phyloP scores from a whole-genome alignment of 2,329 filamentous ascomycete genomes.

The Ophioceras dolichostomum region DNA sequence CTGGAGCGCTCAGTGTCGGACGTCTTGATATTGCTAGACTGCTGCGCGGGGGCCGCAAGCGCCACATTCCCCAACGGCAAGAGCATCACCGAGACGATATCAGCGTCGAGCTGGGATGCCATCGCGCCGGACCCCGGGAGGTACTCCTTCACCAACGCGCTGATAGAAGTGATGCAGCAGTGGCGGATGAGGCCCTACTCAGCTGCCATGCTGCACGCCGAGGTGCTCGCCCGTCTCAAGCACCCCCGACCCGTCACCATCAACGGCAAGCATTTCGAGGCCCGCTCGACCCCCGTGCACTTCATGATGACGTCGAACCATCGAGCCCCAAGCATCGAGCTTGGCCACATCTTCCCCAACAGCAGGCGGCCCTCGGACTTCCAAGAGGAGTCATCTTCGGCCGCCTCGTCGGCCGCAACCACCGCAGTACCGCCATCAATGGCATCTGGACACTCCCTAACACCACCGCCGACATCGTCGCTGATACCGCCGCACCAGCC shows the following conservation, averaged over 20 bases:
- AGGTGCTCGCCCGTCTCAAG: constrained; percentile 46
- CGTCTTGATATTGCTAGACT: constrained; percentile 45
- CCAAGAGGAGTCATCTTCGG: constrained; percentile 14
- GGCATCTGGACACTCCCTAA: no score
- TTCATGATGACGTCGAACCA: constrained; percentile 53
- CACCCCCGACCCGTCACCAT: constrained; percentile 44
- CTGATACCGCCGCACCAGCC: constrained; percentile 5
- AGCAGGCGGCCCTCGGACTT: constrained; percentile 23
- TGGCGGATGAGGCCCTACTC: constrained; percentile 43
- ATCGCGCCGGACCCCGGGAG: constrained; percentile 46
- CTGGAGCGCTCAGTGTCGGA: constrained; percentile 45
- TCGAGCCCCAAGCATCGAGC: constrained; percentile 44
- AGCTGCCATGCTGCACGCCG: constrained; percentile 48
- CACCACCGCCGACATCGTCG: neutral
- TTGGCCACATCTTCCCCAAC: constrained; percentile 26
- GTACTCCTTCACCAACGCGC: constrained; percentile 45
- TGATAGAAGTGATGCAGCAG: constrained; percentile 46
- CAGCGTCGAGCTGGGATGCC: constrained; percentile 49
- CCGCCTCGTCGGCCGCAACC: constrained; percentile 1
- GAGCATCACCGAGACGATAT: constrained; percentile 50
- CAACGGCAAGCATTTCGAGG: constrained; percentile 45
- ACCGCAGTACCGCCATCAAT: no score
- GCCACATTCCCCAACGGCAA: constrained; percentile 45
- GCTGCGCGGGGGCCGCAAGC: constrained; percentile 47
- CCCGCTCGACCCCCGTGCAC: constrained; percentile 45